Conservation (phyloP, 192 early-diverging fungal genomes). For the Coemansia javaensis region DNA sequence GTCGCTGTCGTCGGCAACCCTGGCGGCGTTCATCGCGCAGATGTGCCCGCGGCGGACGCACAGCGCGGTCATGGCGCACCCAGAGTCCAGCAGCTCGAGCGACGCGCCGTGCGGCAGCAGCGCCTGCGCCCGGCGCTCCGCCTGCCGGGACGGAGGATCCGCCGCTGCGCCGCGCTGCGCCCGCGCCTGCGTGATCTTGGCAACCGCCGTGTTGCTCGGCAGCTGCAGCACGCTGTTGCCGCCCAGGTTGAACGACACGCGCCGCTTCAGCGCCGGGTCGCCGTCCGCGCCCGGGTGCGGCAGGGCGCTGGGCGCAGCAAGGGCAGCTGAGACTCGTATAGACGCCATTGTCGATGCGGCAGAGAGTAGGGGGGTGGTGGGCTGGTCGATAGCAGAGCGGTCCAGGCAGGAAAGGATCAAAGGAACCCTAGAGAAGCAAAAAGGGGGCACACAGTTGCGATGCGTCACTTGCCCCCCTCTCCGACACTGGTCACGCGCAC, state of each 20-base stretch:
- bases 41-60: conserved; percentile 48
- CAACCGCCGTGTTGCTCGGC: conserved; percentile 41
- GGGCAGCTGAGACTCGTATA: conserved; percentile 45
- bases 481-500: too few species aligned
- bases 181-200: conserved; percentile 40
- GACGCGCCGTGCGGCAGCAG: conserved; percentile 47
- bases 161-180: conserved; percentile 9
- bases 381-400: too few species aligned
- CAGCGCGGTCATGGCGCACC: conserved; percentile 44
- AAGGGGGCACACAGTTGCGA: too few species aligned
- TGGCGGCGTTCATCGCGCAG: conserved; percentile 16
- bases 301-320: conserved; percentile 17
- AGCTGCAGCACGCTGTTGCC: conserved; percentile 41
- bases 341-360: conserved; percentile 44
- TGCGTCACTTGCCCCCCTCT: too few species aligned
- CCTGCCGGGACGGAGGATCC: conserved; percentile 21
- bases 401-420: too few species aligned
- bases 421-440: too few species aligned
- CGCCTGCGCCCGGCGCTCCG: conserved; percentile 25
- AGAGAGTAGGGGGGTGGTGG: too few species aligned
- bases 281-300: not conserved
- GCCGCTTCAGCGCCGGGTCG: conserved; percentile 12
- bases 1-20: not conserved
- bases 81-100: conserved; percentile 29
- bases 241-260: conserved; percentile 46